Evolutionary conservation across 2,329 filamentous ascomycete species (phyloP).

Genomic region (Lasiodiplodia hormozganensis): DNA sequence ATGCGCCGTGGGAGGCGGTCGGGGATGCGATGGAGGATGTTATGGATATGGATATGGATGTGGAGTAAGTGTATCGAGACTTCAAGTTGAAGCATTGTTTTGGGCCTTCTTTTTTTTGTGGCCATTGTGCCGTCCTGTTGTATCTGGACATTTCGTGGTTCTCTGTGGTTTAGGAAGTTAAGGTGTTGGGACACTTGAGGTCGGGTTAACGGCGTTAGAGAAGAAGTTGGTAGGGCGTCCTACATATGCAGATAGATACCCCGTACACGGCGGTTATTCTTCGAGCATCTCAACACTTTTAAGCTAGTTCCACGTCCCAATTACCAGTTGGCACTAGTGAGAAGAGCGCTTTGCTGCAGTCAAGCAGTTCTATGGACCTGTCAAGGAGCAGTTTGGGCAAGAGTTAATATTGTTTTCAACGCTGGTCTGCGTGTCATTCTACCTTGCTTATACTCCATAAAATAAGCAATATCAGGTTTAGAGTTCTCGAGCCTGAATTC

Average conservation of each 20-base stretch:
- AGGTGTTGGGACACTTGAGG: not conserved
- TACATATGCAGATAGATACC: not conserved
- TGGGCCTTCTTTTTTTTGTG: not conserved
- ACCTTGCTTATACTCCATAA: no score
- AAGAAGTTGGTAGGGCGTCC: not conserved
- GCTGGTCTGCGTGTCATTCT: no score
- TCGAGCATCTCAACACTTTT: not conserved
- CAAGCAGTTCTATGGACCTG: no score
- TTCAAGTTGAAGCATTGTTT: not conserved
- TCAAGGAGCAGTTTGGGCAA: no score
- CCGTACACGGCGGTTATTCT: not conserved
- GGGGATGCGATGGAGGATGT: conserved; percentile 63
- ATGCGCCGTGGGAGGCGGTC: conserved; percentile 63
- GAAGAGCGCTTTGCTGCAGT: no score
- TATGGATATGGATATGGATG: conserved; percentile 26
- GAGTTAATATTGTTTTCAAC: no score
- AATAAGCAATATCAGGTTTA: no score
- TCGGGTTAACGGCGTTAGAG: not conserved
- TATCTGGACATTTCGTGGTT: not conserved
- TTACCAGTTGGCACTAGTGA: no score
- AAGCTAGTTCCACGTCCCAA: no score
- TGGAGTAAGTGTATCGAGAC: not conserved
- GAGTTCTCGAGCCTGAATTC: no score
- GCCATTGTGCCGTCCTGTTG: not conserved
- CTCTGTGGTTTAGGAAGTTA: not conserved